Evolutionary conservation across 495 filamentous ascomycete species (phyloP).

Genomic region (Hypoxylon lienhwacheense): DNA sequence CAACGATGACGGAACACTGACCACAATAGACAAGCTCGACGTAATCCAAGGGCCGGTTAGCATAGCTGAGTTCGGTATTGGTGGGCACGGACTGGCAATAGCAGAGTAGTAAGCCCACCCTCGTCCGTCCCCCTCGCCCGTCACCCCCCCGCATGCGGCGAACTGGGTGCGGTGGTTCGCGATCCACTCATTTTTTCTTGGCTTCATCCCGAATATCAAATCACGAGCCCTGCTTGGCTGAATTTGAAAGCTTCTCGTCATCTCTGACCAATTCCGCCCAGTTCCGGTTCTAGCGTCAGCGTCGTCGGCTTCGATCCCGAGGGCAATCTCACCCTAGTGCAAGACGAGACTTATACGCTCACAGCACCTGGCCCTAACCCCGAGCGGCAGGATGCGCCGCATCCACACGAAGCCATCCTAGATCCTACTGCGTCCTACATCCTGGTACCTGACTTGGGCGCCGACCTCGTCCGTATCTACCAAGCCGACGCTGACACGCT

Average conservation of each 20-base stretch:
- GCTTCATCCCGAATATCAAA: constrained; percentile 23
- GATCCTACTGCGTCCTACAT: constrained; percentile 70
- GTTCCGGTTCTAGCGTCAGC: constrained; percentile 38
- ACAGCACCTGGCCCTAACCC: constrained; percentile 51
- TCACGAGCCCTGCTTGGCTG: constrained; percentile 8
- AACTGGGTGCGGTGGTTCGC: constrained; percentile 21
- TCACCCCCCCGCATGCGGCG: constrained; percentile 21
- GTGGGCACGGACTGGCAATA: constrained; percentile 46
- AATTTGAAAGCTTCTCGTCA: constrained; percentile 7
- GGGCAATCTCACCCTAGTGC: constrained; percentile 41
- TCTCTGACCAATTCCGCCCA: constrained; percentile 29
- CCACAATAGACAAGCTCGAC: constrained; percentile 38
- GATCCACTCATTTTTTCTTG: constrained; percentile 25
- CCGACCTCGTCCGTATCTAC: constrained; percentile 70
- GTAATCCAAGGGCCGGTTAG: constrained; percentile 50
- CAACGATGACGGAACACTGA: constrained; percentile 39
- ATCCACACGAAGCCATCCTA: constrained; percentile 69
- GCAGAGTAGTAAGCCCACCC: constrained; percentile 53
- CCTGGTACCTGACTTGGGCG: constrained; percentile 70
- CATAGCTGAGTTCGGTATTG: constrained; percentile 47
- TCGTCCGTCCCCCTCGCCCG: constrained; percentile 17
- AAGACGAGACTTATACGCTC: constrained; percentile 57
- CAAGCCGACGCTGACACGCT: constrained; percentile 50
- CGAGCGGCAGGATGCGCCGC: constrained; percentile 63
- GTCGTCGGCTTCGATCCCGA: constrained; percentile 30